Evolutionary conservation across 2,329 filamentous ascomycete species (phyloP), one percentile per base, ranked within the genome.

Genomic region (Aquanectria penicillioides): DNA sequence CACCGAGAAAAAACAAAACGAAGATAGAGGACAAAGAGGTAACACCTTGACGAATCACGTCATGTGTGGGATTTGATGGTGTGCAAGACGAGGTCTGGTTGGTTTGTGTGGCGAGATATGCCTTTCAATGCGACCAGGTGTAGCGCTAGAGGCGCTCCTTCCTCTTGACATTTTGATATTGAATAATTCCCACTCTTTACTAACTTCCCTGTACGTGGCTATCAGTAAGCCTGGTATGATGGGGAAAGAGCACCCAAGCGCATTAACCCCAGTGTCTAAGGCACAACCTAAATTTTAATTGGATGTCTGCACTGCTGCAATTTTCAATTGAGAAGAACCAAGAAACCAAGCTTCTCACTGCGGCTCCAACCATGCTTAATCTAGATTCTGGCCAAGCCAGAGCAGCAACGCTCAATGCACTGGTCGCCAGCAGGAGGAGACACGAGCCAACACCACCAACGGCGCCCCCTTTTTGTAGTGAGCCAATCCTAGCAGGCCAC

Each of bases 21-120:
- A 28, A 41, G 18, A 26, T 12, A 48, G 34, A 34, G 34, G 13
- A 33, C n/a, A 17, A 25, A 26, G 29, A 44, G 17, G 29, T 34
- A 37, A 23, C 34, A 41, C 34, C 29, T 33, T n/a, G 53, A 41
- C 36, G 31, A 36, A 49, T 49, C 43, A 49, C 33, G n/a, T n/a
- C n/a, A 18, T 29, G 36, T 26, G 22, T 17, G 29, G 36, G 22
- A 25, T 13, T 31, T 49, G 52, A 56, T 17, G 36, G 36, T 43
- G 52, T 31, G 31, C 38, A 55, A 34, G 20, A 40, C 6, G 36
- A 29, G 22, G 29, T 41, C 37, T 49, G 52, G 44, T 56, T 56
- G 52, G 44, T 31, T 37, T 40, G 20, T 22, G 26, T 26, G 33
- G 41, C 38, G n/a, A 33, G 33, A 34, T 29, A 23, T 34, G 29